Evolutionary conservation across 495 filamentous ascomycete genomes (phyloP).

Genomic region (Daldinia bambusicola): DNA sequence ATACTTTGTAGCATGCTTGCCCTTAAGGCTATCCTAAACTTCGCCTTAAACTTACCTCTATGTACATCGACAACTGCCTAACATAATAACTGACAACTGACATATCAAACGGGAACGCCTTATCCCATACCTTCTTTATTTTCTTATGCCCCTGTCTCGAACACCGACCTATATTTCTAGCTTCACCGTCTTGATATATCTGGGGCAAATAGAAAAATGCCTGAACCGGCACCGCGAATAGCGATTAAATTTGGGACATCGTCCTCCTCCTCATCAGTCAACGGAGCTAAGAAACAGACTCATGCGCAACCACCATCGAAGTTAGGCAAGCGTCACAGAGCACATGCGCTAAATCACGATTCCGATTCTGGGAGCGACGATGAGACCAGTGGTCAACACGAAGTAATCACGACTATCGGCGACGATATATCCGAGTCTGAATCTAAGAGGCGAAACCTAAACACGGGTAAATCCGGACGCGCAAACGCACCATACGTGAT

Average conservation of each 20-base stretch:
- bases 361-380: constrained; percentile 51
- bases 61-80: neutral
- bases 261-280: constrained; percentile 37
- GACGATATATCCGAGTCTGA: constrained; percentile 42
- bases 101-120: too few species aligned
- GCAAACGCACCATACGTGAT: constrained; percentile 69
- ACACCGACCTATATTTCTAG: neutral
- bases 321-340: constrained; percentile 54
- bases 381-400: constrained; percentile 42
- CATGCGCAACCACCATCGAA: constrained; percentile 48
- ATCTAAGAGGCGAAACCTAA: constrained; percentile 29
- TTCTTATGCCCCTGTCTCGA: neutral
- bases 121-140: too few species aligned
- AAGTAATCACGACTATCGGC: constrained; percentile 55
- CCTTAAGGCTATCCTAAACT: too few species aligned
- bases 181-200: neutral
- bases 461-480: constrained; percentile 31
- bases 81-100: neutral
- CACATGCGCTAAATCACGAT: constrained; percentile 46
- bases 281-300: constrained; percentile 44
- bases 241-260: constrained; percentile 52
- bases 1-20: neutral
- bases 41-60: too few species aligned
- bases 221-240: constrained; percentile 47
- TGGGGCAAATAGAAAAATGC: constrained; percentile 34